phyloP scores from a whole-genome alignment of 2,329 filamentous ascomycete genomes.

The Exophiala calicioides region DNA sequence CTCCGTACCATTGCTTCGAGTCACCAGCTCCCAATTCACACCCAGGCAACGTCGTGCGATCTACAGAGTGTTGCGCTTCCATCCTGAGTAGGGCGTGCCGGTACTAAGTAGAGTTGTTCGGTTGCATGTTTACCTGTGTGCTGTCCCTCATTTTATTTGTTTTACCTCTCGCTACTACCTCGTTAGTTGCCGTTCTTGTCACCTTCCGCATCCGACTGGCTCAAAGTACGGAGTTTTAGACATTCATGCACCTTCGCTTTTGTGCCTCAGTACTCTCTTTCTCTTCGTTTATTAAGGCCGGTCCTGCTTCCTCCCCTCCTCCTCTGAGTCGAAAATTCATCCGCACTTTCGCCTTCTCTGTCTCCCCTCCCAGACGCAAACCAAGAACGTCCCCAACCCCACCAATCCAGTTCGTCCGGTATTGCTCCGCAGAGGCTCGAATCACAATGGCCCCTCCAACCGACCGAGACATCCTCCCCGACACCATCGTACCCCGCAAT shows the following conservation, averaged over 20 bases:
- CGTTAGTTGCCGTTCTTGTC: not conserved
- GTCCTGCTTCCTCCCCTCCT: slow-evolving; percentile 19
- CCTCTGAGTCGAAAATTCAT: slow-evolving; percentile 12
- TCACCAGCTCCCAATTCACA: no score
- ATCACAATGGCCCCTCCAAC: slow-evolving; percentile 42
- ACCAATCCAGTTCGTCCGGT: slow-evolving; percentile 30
- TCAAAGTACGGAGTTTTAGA: not conserved
- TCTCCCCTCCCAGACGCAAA: not conserved
- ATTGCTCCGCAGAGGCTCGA: slow-evolving; percentile 45
- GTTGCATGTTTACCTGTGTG: no score
- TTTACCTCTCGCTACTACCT: no score
- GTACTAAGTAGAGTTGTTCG: no score
- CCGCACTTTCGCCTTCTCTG: slow-evolving; percentile 14
- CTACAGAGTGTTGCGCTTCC: no score
- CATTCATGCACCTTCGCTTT: slow-evolving; percentile 5
- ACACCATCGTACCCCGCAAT: slow-evolving; percentile 73
- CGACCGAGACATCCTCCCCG: slow-evolving; percentile 50
- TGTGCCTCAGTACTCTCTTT: slow-evolving; percentile 19
- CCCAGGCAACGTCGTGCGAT: no score
- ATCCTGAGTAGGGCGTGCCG: no score
- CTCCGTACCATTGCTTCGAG: no score
- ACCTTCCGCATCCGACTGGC: not conserved
- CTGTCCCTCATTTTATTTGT: no score
- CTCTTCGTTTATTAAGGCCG: slow-evolving; percentile 25
- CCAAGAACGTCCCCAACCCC: not conserved